Evolutionary conservation across 228 moss, liverwort and hornwort genomes (phyloP), one percentile per base, ranked within the genome.

Genomic region (Sphagnum magellanicum): DNA sequence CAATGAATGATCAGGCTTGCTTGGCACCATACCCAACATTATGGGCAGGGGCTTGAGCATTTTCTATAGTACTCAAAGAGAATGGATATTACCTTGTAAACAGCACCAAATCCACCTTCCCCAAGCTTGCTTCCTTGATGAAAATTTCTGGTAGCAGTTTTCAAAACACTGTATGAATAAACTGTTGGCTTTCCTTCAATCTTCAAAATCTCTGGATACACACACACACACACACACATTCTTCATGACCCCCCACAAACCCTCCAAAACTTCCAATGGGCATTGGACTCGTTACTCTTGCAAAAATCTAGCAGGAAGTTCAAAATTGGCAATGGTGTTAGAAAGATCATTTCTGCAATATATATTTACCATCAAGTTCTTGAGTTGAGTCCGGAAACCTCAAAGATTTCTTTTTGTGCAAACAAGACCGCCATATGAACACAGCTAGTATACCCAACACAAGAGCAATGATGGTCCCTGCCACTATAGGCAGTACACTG

Each of bases 21-120:
- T 32, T 32, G 32, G 32, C 32, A 32, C 32, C 32, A 3, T 3
- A 32, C 32, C 32, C 32, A 32, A 32, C 32, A 32, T 32, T 2
- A 32, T 32, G 32, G 32, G 32, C 32, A 32, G 32, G 32, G 32
- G 32, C 32, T 32, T 32, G 32, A 32, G 32, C 3, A 3, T 32
- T 32, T 32, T 32, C 32, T 32, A 32, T 32, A 32, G 32, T 32
- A 32, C 0, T 0, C 3, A 32, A 32, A 32, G 32, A 55, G 55
- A 55, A 8, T 55, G 55, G 8, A 55, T 12, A 8, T 8, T 55
- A 77, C 77, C 77, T 77, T 77, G 61, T 63, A 73, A 49, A 77
- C 77, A 15, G 52, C 60, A 55, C 77, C 77, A 62, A 77, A 77
- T 61, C 77, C 77, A 4, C 77, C 77, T 51, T 73, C 69, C 14